Percentiles rank a stretch among this genome's conserved stretches.
Evolutionary conservation across 2,329 filamentous ascomycete genomes (phyloP).

Genomic region (Diaporthe amygdali): DNA sequence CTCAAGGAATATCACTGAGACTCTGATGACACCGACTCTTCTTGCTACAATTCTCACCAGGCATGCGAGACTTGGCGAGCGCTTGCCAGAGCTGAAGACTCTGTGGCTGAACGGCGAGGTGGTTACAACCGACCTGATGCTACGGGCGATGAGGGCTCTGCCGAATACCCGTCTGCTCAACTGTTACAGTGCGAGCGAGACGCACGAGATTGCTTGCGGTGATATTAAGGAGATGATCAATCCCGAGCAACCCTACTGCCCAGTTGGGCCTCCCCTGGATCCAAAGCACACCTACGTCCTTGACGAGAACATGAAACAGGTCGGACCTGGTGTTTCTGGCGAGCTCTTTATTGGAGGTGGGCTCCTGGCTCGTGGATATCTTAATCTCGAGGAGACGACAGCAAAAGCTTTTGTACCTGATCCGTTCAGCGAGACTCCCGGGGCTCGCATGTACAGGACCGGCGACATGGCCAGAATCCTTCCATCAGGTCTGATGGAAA

Average conservation of each 20-base stretch:
- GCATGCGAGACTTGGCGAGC: conserved; percentile 67
- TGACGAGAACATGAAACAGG: conserved; percentile 69
- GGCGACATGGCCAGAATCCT: conserved; percentile 74
- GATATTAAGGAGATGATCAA: conserved; percentile 73
- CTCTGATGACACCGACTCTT: conserved; percentile 82
- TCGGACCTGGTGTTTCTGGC: conserved; percentile 67
- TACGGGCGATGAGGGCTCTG: conserved; percentile 69
- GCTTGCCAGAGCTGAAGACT: conserved; percentile 70
- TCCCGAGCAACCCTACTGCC: conserved; percentile 68
- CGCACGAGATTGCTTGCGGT: conserved; percentile 79
- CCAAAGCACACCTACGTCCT: conserved; percentile 74
- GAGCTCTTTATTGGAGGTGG: conserved; percentile 80
- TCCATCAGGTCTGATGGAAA: conserved; percentile 72
- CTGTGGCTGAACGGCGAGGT: conserved; percentile 83
- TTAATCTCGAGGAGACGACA: conserved; percentile 80
- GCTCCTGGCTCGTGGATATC: conserved; percentile 76
- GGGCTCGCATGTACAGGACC: conserved; percentile 75
- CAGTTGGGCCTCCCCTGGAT: conserved; percentile 74
- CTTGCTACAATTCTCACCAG: conserved; percentile 75
- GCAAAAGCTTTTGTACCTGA: conserved; percentile 73
- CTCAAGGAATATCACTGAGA: conserved; percentile 73
- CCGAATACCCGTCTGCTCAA: conserved; percentile 75
- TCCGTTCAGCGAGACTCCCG: conserved; percentile 63
- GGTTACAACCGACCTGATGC: conserved; percentile 77
- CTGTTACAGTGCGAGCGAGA: conserved; percentile 83